These are phyloP conservation scores for Rhodotorula toruloides DNA, from an alignment of 768 basidiomycete species.

Conservation along the genomic window DNA sequence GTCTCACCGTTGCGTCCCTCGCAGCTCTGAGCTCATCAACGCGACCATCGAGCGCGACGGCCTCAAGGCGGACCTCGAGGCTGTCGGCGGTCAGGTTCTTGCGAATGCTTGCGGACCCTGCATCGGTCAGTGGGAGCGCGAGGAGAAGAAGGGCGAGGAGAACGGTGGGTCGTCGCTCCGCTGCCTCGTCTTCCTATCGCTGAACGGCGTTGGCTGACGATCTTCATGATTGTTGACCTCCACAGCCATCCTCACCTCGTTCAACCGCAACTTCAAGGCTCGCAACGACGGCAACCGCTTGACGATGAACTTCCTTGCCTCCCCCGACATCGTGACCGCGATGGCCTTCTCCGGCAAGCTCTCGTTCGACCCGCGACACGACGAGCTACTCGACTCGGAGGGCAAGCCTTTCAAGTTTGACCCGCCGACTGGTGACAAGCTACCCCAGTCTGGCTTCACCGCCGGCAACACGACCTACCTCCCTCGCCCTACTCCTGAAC, in stretches of 20 bases:
- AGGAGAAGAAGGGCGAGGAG: conserved; percentile 78
- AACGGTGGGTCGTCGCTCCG: conserved; percentile 60
- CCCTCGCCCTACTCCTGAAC: conserved; percentile 66
- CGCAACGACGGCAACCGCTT: conserved; percentile 90
- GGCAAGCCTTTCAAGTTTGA: conserved; percentile 77
- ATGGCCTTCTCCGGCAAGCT: conserved; percentile 81
- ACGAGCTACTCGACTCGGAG: conserved; percentile 61
- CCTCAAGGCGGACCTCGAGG: conserved; percentile 71
- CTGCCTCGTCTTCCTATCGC: background rate
- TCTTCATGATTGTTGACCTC: background rate
- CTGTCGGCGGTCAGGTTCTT: conserved; percentile 86
- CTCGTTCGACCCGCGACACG: conserved; percentile 86
- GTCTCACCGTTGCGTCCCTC: background rate
- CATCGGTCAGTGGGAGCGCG: conserved; percentile 97
- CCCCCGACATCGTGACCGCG: conserved; percentile 92
- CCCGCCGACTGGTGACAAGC: conserved; percentile 75
- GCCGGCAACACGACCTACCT: conserved; percentile 62
- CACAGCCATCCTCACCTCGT: conserved; percentile 87
- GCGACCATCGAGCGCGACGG: conserved; percentile 95
- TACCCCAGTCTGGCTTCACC: conserved; percentile 77
- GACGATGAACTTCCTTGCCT: conserved; percentile 89
- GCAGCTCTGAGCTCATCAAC: conserved; percentile 83
- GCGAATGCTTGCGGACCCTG: conserved; percentile 99
- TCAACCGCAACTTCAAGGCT: conserved; percentile 93
- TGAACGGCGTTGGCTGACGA: background rate